These are phyloP conservation scores for Xylaria scruposa DNA, from an alignment of 495 filamentous ascomycete species.

Conservation along the genomic window DNA sequence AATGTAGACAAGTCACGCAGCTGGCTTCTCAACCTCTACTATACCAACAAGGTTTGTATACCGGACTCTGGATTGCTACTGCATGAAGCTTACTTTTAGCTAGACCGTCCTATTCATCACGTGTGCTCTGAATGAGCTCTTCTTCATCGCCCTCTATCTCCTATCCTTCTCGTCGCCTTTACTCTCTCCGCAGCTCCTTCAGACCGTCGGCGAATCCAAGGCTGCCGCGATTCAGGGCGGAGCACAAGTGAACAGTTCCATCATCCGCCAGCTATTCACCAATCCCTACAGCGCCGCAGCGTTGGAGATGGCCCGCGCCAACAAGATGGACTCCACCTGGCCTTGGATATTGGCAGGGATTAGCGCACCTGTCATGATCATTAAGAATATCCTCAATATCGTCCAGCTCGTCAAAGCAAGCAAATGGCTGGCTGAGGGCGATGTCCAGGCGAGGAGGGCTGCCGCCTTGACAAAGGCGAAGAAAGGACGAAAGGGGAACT, in stretches of 20 bases:
- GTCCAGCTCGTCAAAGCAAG: slow-evolving; percentile 94
- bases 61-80: slow-evolving; percentile 6
- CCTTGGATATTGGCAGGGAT: slow-evolving; percentile 90
- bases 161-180: slow-evolving; percentile 91
- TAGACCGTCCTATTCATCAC: slow-evolving; percentile 91
- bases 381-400: slow-evolving; percentile 93
- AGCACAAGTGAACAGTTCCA: slow-evolving; percentile 67
- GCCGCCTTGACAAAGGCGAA: slow-evolving; percentile 56
- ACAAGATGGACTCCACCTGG: slow-evolving; percentile 78
- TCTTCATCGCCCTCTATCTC: slow-evolving; percentile 98
- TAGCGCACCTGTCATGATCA: slow-evolving; percentile 82
- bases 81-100: slow-evolving; percentile 31
- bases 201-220: slow-evolving; percentile 51
- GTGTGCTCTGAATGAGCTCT: slow-evolving; percentile 90
- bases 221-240: slow-evolving; percentile 65
- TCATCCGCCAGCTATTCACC: slow-evolving; percentile 71
- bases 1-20: slow-evolving; percentile 80
- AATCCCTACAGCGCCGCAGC: slow-evolving; percentile 90
- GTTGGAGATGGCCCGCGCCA: slow-evolving; percentile 86
- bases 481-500: slow-evolving; percentile 38
- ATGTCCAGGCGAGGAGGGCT: slow-evolving; percentile 63
- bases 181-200: slow-evolving; percentile 81
- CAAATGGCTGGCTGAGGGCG: slow-evolving; percentile 90
- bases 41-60: slow-evolving; percentile 84
- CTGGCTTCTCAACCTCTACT: slow-evolving; percentile 91